Evolutionary conservation across 495 filamentous ascomycete genomes (phyloP).

Genomic region (Filosporella fistucella): DNA sequence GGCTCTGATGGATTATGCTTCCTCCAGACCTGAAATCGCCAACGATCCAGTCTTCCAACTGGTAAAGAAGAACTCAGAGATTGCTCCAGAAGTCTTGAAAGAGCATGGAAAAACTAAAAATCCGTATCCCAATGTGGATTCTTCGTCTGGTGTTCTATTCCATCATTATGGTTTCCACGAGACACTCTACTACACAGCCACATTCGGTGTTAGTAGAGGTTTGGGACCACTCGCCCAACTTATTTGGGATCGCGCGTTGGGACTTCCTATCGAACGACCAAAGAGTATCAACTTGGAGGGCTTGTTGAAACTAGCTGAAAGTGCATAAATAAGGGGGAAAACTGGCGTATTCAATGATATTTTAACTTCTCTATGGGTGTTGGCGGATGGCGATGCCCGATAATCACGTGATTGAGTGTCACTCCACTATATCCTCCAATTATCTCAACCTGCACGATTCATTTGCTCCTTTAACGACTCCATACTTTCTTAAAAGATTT

Average conservation of each 20-base stretch:
- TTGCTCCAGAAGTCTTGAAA: slow-evolving; percentile 79
- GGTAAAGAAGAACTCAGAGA: slow-evolving; percentile 74
- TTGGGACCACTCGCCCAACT: slow-evolving; percentile 89
- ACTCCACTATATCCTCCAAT: too few relatives aligned
- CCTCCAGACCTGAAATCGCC: slow-evolving; percentile 75
- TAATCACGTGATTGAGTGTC: too few relatives aligned
- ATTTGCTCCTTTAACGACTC: too few relatives aligned
- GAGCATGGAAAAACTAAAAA: slow-evolving; percentile 99
- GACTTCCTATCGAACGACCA: slow-evolving; percentile 94
- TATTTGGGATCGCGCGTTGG: slow-evolving; percentile 92
- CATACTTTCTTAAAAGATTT: too few relatives aligned
- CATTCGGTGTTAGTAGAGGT: slow-evolving; percentile 90
- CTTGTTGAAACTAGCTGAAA: slow-evolving; percentile 56
- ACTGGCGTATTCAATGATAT: too few relatives aligned
- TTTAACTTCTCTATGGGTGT: too few relatives aligned
- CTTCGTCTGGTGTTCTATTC: slow-evolving; percentile 87
- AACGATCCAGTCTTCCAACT: slow-evolving; percentile 88
- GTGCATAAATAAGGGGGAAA: slow-evolving; percentile 23
- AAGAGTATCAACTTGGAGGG: slow-evolving; percentile 94
- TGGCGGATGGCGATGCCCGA: too few relatives aligned
- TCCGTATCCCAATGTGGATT: slow-evolving; percentile 95
- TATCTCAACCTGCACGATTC: too few relatives aligned
- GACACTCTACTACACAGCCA: slow-evolving; percentile 95
- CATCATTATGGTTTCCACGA: slow-evolving; percentile 96
- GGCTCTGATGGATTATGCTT: slow-evolving; percentile 93